Percentiles rank a stretch among this genome's conserved stretches.
Conservation (phyloP, 2,329 filamentous ascomycete genomes). For the Fonsecaea pugnacius region DNA sequence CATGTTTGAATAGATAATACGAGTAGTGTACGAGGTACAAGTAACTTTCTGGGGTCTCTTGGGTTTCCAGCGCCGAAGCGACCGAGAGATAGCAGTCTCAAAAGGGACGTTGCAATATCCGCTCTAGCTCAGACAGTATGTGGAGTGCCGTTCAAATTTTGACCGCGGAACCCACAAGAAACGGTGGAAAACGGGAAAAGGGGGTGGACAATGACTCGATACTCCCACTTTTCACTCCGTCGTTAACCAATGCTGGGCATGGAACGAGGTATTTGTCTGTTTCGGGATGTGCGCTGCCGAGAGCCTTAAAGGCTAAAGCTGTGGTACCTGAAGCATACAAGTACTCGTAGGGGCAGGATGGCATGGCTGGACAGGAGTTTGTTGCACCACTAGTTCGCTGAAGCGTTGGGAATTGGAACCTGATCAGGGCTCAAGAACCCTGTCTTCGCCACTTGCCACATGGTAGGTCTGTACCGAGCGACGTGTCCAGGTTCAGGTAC, state of each 20-base stretch:
- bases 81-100: neutral
- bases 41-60: neutral
- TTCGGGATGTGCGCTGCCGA: neutral
- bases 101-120: constrained; percentile 5
- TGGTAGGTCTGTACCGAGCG: neutral
- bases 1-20: neutral
- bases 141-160: constrained; percentile 3
- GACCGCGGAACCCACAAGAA: neutral
- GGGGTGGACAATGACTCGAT: constrained; percentile 5
- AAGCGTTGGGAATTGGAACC: neutral
- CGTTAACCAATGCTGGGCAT: neutral
- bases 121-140: neutral
- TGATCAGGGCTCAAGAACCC: neutral
- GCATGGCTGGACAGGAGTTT: neutral
- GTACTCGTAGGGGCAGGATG: no score
- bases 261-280: neutral
- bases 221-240: neutral
- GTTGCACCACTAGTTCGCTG: neutral
- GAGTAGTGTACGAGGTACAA: neutral
- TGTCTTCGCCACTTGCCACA: neutral
- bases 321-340: neutral
- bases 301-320: neutral
- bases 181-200: constrained; percentile 11
- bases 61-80: neutral
- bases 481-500: neutral